Conservation (phyloP, 225 moss, liverwort and hornwort genomes). For the Sphagnum tenellum region DNA sequence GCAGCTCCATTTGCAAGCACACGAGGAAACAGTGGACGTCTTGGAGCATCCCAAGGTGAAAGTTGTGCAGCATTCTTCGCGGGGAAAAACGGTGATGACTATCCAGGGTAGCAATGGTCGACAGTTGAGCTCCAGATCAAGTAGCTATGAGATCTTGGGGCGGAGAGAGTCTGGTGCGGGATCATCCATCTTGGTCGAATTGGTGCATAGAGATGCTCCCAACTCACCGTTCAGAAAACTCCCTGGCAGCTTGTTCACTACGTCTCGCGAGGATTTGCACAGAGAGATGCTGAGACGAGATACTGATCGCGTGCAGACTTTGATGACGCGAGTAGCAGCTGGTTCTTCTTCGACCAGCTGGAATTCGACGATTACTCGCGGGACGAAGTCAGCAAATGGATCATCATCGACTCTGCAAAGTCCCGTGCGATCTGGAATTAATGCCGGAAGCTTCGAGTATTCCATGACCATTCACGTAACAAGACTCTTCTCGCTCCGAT, state of each 20-base stretch:
- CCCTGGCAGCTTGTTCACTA: conserved; percentile 4
- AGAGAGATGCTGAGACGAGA: conserved; percentile 30
- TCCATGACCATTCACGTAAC: conserved; percentile 38
- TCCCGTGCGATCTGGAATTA: conserved; percentile 43
- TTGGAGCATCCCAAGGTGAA: too few relatives aligned
- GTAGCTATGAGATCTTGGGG: too few relatives aligned
- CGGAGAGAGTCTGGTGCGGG: too few relatives aligned
- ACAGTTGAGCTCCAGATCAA: too few relatives aligned
- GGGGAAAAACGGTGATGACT: too few relatives aligned
- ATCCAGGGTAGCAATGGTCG: too few relatives aligned
- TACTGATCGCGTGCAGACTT: conserved; percentile 30
- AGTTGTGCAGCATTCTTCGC: too few relatives aligned
- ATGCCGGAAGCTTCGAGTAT: conserved; percentile 62
- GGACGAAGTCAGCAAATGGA: background rate
- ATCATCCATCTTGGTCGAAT: background rate
- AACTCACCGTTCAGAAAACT: conserved; percentile 27
- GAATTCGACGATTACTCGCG: background rate
- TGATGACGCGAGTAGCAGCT: conserved; percentile 13
- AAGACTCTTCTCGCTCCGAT: too few relatives aligned
- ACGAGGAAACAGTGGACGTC: too few relatives aligned
- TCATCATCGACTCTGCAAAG: conserved; percentile 15
- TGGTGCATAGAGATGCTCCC: conserved; percentile 44
- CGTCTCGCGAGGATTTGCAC: conserved; percentile 18
- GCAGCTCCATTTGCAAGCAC: too few relatives aligned
- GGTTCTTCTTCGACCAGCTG: background rate